These are phyloP conservation scores for Euphorbia pulcherrima DNA, from an alignment of 345 rosid species.

Conservation along the genomic window DNA sequence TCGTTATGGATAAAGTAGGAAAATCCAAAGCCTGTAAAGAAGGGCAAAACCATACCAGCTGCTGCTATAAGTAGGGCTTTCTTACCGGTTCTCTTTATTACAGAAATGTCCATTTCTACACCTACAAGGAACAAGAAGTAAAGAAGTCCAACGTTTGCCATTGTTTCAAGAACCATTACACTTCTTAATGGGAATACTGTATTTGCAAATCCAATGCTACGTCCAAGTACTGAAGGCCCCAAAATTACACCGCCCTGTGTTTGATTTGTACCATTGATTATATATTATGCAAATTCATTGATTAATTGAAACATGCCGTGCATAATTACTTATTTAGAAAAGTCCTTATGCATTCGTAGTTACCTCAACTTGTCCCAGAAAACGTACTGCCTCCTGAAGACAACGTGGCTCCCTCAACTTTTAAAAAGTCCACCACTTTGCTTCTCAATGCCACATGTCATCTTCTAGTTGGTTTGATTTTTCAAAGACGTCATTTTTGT, in stretches of 20 bases:
- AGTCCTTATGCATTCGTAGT: too few relatives aligned
- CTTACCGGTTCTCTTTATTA: conserved; percentile 59
- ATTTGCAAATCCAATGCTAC: conserved; percentile 31
- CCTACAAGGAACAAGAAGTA: conserved; percentile 88
- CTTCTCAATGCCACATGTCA: too few relatives aligned
- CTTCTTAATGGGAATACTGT: conserved; percentile 68
- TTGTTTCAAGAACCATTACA: conserved; percentile 96
- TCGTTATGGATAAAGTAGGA: conserved; percentile 39
- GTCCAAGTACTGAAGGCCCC: conserved; percentile 83
- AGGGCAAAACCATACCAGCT: conserved; percentile 82
- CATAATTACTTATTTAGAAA: neutral
- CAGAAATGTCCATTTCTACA: conserved; percentile 89
- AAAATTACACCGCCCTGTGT: conserved; percentile 72
- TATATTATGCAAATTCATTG: too few relatives aligned
- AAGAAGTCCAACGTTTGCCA: conserved; percentile 89
- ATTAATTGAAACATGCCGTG: neutral
- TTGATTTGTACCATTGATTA: too few relatives aligned
- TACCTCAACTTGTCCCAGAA: too few relatives aligned
- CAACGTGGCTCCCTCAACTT: too few relatives aligned
- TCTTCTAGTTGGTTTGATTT: too few relatives aligned
- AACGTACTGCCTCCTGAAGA: too few relatives aligned
- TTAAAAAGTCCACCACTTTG: too few relatives aligned
- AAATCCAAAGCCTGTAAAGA: conserved; percentile 48
- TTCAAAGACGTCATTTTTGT: too few relatives aligned
- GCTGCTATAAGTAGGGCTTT: conserved; percentile 58